Evolutionary conservation across 441 rosid genomes (phyloP), one percentile per base, ranked within the genome.

Genomic region (Gossypium trilobum): DNA sequence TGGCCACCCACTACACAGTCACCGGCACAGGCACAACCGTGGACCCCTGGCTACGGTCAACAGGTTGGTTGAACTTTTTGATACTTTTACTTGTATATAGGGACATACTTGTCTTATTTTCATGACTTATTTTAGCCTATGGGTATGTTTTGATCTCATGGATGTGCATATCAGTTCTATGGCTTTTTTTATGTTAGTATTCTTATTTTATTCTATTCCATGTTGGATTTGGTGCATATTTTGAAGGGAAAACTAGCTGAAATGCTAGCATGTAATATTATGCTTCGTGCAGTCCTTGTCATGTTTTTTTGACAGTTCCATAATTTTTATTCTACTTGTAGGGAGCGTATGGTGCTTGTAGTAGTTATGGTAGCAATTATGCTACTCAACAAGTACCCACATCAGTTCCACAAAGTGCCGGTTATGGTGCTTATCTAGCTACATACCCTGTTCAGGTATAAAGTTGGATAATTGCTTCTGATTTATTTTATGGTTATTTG

Each of bases 391-490:
- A 88, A 75, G 86, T 73, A 48, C 85, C 93, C 16, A 50, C 94
- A 5, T 78, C 97, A 0, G 88, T 74, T 60, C 89, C 95, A 68
- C 99, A 83, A 74, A 77, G 79, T 58, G 83, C 90, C 65, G 79
- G 91, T 2, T 93, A 95, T 79, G 91, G 88, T 48, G 87, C 92
- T 73, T 95, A 93, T 84, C 95, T 91, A 67, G 68, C 87, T 7
- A 79, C 88, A 3, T 91, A 91, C 84, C 87, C 97, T 71, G 85
- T 77, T 61, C 99, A 93, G 98, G 99, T 92, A 79, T 44, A 8
- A 36, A 75, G 1, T 0, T 19, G 42, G 42, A 2, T 36, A 36
- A 36, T 7, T 36, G 42, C 42, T 36, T 36, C 42, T 36, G 42
- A 36, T 36, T 36, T 36, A 36, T 23, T 46, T 9, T 56, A 33